phyloP scores from a whole-genome alignment of 2,329 filamentous ascomycete genomes.

The Sarocladiaceae sp. region DNA sequence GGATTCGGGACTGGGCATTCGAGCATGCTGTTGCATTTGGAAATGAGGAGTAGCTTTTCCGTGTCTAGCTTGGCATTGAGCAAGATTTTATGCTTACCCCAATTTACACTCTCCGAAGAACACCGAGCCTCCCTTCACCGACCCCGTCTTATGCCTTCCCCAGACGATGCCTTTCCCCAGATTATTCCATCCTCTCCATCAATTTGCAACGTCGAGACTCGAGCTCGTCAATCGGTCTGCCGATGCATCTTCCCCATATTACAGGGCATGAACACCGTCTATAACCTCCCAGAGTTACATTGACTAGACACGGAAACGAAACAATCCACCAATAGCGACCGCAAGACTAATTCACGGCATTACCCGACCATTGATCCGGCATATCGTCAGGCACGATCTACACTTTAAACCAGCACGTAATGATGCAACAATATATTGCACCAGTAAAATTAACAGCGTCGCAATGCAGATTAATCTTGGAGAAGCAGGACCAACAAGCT shows the following conservation, averaged over 20 bases:
- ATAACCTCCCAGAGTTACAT: neutral
- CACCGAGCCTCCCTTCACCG: no score
- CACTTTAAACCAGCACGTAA: neutral
- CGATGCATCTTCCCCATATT: neutral
- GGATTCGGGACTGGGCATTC: conserved; percentile 46
- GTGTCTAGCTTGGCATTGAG: neutral
- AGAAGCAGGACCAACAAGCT: neutral
- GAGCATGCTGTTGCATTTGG: conserved; percentile 43
- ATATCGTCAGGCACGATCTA: neutral
- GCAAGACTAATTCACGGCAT: neutral
- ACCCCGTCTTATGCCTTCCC: no score
- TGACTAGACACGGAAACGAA: neutral
- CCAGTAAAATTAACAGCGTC: neutral
- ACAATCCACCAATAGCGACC: conserved; percentile 2
- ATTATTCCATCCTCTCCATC: no score
- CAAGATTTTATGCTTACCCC: no score
- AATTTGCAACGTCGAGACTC: no score
- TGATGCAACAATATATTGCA: neutral
- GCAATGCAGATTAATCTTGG: neutral
- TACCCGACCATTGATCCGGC: neutral
- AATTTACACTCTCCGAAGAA: no score
- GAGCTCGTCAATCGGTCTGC: no score
- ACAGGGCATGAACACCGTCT: neutral
- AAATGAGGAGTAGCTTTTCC: conserved; percentile 33
- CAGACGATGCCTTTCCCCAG: no score